Evolutionary conservation across 148 eudicot genomes (phyloP).

Genomic region (Beta vulgaris): DNA sequence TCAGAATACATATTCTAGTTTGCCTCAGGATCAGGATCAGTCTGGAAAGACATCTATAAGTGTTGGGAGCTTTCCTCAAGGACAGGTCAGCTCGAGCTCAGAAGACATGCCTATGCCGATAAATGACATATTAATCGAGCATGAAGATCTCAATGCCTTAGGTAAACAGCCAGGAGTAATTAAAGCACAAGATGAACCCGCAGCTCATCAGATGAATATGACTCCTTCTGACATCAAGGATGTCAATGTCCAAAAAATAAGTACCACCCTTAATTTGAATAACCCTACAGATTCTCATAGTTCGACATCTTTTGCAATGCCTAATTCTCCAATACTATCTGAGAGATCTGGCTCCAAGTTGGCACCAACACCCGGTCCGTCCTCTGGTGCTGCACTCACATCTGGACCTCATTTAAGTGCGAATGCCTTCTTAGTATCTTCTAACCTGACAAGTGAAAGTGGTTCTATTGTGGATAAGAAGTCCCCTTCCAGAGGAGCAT

Average conservation of each 20-base stretch:
- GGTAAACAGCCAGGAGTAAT: slow-evolving; percentile 24
- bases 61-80: slow-evolving; percentile 75
- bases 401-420: slow-evolving; percentile 46
- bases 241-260: slow-evolving; percentile 42
- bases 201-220: slow-evolving; percentile 37
- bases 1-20: slow-evolving; percentile 84
- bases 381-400: slow-evolving; percentile 58
- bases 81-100: slow-evolving; percentile 80
- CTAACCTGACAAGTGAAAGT: slow-evolving; percentile 46
- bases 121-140: slow-evolving; percentile 29
- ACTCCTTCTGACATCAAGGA: slow-evolving; percentile 35
- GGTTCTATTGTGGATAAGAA: slow-evolving; percentile 59
- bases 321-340: slow-evolving; percentile 73
- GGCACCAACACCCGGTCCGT: slow-evolving; percentile 41
- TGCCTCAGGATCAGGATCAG: slow-evolving; percentile 80
- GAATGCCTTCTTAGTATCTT: slow-evolving; percentile 59
- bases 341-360: slow-evolving; percentile 62
- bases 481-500: slow-evolving; percentile 44
- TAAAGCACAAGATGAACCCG: slow-evolving; percentile 35
- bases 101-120: slow-evolving; percentile 55
- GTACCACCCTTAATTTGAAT: slow-evolving; percentile 31
- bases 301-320: slow-evolving; percentile 50
- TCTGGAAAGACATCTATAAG: slow-evolving; percentile 78
- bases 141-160: slow-evolving; percentile 25
- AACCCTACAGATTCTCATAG: slow-evolving; percentile 69